Conservation (phyloP, 75 land plant species). For the Chamaecyparis obtusa region DNA sequence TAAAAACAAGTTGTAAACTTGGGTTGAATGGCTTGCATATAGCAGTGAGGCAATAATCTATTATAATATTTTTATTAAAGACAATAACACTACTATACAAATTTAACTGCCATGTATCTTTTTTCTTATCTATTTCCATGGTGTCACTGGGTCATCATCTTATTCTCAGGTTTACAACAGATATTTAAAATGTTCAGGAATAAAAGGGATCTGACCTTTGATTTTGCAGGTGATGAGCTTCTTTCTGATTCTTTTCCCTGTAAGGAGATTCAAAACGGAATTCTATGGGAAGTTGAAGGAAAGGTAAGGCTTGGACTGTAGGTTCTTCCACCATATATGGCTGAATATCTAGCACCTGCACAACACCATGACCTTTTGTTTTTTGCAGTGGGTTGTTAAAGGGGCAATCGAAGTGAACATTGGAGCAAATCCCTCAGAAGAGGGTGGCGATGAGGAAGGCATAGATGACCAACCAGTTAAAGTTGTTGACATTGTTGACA, state of each 20-base stretch:
- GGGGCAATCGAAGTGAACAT: slow-evolving; percentile 30
- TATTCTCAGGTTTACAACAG: no score
- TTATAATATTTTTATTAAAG: no score
- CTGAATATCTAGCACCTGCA: neutral
- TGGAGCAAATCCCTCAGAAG: slow-evolving; percentile 45
- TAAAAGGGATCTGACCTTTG: no score
- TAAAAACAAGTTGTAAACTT: no score
- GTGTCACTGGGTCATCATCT: neutral
- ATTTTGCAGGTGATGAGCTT: slow-evolving; percentile 67
- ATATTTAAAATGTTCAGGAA: no score
- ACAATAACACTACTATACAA: no score
- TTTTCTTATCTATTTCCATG: no score
- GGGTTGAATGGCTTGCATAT: no score
- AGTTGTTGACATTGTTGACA: slow-evolving; percentile 39
- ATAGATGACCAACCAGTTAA: slow-evolving; percentile 28
- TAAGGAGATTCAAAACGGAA: slow-evolving; percentile 70
- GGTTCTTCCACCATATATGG: neutral
- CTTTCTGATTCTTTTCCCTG: slow-evolving; percentile 87
- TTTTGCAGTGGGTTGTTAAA: slow-evolving; percentile 33
- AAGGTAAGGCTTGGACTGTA: slow-evolving; percentile 7
- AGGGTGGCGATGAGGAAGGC: slow-evolving; percentile 37
- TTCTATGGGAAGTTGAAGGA: slow-evolving; percentile 60
- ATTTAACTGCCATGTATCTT: no score
- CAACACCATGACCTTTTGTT: neutral
- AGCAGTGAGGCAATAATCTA: no score